These are phyloP conservation scores for Diddensiella transvaalensis DNA, from an alignment of 805 yeast species.

Conservation along the genomic window DNA sequence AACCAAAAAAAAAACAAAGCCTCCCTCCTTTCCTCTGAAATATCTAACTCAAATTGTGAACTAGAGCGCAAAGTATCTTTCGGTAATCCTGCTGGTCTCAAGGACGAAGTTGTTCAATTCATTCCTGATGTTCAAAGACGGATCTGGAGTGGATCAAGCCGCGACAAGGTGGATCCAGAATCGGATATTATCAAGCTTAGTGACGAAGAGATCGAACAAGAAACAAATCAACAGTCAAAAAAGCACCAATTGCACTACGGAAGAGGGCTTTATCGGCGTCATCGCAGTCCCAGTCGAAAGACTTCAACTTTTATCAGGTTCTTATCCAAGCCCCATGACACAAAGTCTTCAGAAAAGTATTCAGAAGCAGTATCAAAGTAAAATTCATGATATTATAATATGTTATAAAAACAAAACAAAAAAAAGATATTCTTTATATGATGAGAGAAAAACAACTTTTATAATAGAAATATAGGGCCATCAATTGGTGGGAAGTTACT, in stretches of 20 bases:
- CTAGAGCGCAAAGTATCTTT: not conserved
- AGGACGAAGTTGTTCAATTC: not conserved
- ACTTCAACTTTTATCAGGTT: not conserved
- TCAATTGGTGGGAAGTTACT: not conserved
- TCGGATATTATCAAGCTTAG: slow-evolving; percentile 1
- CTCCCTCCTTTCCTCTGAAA: not conserved
- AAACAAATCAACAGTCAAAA: not conserved
- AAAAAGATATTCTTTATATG: not conserved
- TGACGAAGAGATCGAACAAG: not conserved
- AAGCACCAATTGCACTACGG: not conserved
- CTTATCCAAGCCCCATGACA: not conserved
- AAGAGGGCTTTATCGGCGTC: not conserved
- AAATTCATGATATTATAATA: not conserved
- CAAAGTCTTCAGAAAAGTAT: not conserved
- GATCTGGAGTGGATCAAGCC: not conserved
- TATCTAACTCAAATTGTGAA: not conserved
- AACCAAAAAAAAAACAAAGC: not conserved
- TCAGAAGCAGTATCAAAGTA: too few relatives aligned
- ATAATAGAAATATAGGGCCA: not conserved
- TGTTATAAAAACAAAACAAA: not conserved
- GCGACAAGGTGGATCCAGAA: slow-evolving; percentile 1
- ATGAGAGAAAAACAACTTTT: not conserved
- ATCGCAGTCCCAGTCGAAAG: not conserved
- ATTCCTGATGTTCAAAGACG: slow-evolving; percentile 7
- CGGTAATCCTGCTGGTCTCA: not conserved